These are phyloP conservation scores for Bifiguratus adelaidae DNA, from an alignment of 192 early-diverging fungal species.

Conservation along the genomic window DNA sequence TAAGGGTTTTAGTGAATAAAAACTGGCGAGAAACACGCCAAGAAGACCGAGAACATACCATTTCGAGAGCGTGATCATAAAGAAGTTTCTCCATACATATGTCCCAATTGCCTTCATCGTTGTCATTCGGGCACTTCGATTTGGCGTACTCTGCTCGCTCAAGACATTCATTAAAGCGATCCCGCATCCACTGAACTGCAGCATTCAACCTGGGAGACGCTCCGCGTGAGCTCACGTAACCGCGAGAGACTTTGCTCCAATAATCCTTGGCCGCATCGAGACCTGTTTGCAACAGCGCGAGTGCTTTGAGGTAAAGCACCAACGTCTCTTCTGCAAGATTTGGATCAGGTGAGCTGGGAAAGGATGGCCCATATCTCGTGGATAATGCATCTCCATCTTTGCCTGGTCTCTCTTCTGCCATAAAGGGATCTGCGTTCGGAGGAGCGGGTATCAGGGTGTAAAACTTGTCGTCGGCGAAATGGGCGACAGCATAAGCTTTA, in stretches of 20 bases:
- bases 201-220: slow-evolving; percentile 25
- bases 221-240: no score
- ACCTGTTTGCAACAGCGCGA: slow-evolving; percentile 50
- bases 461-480: slow-evolving; percentile 49
- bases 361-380: no score
- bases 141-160: slow-evolving; percentile 67
- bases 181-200: slow-evolving; percentile 83
- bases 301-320: slow-evolving; percentile 54
- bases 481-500: slow-evolving; percentile 59
- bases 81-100: slow-evolving; percentile 56
- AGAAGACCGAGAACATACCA: slow-evolving; percentile 24
- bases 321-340: slow-evolving; percentile 56
- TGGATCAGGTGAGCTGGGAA: slow-evolving; percentile 17
- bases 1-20: slow-evolving; percentile 14
- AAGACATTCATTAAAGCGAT: slow-evolving; percentile 83
- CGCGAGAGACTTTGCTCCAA: slow-evolving; percentile 42
- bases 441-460: slow-evolving; percentile 36
- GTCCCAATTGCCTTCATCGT: slow-evolving; percentile 34
- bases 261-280: slow-evolving; percentile 42
- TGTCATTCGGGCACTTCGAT: slow-evolving; percentile 36
- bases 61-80: slow-evolving; percentile 61
- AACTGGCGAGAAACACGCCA: background rate
- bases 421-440: slow-evolving; percentile 11
- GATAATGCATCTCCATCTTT: no score
- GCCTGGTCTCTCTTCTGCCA: no score